Base-by-base conservation (phyloP, 1,139 yeast genomes). In the Candida sanyaensis region DNA sequence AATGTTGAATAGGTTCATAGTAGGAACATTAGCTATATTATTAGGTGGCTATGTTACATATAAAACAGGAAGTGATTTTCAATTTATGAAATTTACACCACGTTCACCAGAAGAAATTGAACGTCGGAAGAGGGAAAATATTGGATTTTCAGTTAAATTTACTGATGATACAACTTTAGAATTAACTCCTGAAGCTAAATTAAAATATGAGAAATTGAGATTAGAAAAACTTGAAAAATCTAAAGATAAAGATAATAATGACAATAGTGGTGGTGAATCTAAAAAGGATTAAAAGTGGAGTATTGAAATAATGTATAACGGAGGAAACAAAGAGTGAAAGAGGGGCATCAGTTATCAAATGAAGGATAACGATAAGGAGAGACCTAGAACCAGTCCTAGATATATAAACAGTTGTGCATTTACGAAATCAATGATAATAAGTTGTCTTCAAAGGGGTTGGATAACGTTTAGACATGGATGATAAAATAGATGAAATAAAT, bases 161-260 rank as follows among this genome's bases (percentile, higher is more conserved):
- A 54, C 65, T 45, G 77, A 74, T 12, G 60, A 69, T 2, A 54
- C 72, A 23, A 72, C 78, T 0, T 64, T 75, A 54, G 75, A 74
- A 32, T 74, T 71, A 49, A 75, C 73, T 1, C 77, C 77, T 0
- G 79, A 75, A 51, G 80, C 78, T 5, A 71, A 73, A 52, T 69
- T 65, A 47, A 55, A 73, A 41, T 55, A 70, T 43, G 54, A 51
- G 44, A 57, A 57, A 50, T 44, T 62, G 32, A 49, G 65, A 65
- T 61, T 46, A 64, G 63, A 49, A 51, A 60, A 52, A 56, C 17
- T 45, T 43, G 38, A 44, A 48, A 26, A 45, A 28, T 24, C 30
- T 42, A 27, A 41, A 39, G 36, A 44, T 26, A 13, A 42, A 12
- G 40, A 40, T 34, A 43, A 38, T 24, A 43, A 37, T 6, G 13